These are phyloP conservation scores for Claviceps sp. DNA, from an alignment of 2,329 filamentous ascomycete species.

Conservation along the genomic window DNA sequence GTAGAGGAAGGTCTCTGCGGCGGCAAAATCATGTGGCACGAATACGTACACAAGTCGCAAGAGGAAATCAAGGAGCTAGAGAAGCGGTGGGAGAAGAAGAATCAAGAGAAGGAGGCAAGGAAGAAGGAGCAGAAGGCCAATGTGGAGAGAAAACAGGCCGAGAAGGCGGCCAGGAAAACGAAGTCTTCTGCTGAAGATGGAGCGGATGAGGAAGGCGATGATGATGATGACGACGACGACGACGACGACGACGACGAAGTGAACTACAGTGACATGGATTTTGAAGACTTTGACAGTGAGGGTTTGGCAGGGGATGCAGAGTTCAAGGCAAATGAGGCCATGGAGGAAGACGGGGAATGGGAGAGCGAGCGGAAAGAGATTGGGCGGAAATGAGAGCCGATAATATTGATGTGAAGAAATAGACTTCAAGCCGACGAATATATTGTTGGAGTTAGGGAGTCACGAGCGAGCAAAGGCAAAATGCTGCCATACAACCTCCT, in stretches of 20 bases:
- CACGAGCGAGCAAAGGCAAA: too few species aligned
- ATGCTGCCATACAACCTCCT: too few species aligned
- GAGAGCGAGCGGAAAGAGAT: slow-evolving; percentile 31
- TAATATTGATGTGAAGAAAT: too few species aligned
- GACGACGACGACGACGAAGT: slow-evolving; percentile 27
- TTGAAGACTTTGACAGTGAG: slow-evolving; percentile 38
- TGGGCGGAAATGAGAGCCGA: not conserved
- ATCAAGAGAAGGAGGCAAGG: slow-evolving; percentile 69
- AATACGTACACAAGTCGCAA: slow-evolving; percentile 76
- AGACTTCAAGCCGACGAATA: too few species aligned
- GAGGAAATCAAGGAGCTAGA: slow-evolving; percentile 69
- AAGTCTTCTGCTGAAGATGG: slow-evolving; percentile 19
- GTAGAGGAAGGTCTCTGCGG: slow-evolving; percentile 87
- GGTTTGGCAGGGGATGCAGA: slow-evolving; percentile 36
- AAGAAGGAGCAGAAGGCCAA: slow-evolving; percentile 79
- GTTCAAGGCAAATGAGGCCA: slow-evolving; percentile 33
- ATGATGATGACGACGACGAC: slow-evolving; percentile 18
- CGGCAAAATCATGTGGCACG: slow-evolving; percentile 95
- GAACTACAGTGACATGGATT: slow-evolving; percentile 30
- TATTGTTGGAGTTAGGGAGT: too few species aligned
- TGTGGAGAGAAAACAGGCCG: slow-evolving; percentile 65
- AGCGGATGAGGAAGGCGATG: slow-evolving; percentile 22
- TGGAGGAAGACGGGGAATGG: slow-evolving; percentile 38
- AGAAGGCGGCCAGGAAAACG: slow-evolving; percentile 28
- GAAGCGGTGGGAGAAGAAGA: slow-evolving; percentile 64